Evolutionary conservation across 2,329 filamentous ascomycete species (phyloP).

Genomic region (Ophiostoma angusticollis): DNA sequence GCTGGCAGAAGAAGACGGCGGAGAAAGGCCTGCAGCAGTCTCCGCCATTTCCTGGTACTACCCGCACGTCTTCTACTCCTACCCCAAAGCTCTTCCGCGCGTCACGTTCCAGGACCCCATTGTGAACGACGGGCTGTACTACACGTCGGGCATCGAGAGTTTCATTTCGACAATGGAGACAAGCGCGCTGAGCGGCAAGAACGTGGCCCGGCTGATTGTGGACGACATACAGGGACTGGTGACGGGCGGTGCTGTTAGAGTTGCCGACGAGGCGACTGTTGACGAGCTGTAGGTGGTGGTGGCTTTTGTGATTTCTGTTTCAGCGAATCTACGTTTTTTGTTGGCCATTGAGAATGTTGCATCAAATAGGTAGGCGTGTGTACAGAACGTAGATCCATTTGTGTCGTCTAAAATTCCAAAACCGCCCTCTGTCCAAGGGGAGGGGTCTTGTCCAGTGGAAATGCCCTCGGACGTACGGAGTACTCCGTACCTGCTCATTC

Average conservation of each 20-base stretch:
- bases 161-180: constrained; percentile 99
- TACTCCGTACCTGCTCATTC: no score
- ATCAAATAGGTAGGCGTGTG: no score
- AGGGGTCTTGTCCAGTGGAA: no score
- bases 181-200: constrained; percentile 79
- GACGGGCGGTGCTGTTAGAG: constrained; percentile 7
- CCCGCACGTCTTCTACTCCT: constrained; percentile 67
- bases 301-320: background rate
- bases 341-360: background rate
- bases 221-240: constrained; percentile 31
- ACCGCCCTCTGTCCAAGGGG: no score
- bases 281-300: background rate
- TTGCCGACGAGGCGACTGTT: background rate
- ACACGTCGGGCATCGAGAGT: constrained; percentile 68
- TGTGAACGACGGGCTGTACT: constrained; percentile 55
- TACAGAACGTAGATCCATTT: no score
- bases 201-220: constrained; percentile 59
- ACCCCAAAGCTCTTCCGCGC: constrained; percentile 73
- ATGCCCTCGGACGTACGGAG: no score
- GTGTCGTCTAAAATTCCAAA: no score
- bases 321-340: background rate
- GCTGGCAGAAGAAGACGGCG: constrained; percentile 25
- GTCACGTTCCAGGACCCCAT: constrained; percentile 76
- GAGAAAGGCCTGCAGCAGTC: constrained; percentile 20
- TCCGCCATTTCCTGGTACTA: constrained; percentile 61